Base-by-base conservation (phyloP, 305 asterid genomes). In the Fraxinus sp. region DNA sequence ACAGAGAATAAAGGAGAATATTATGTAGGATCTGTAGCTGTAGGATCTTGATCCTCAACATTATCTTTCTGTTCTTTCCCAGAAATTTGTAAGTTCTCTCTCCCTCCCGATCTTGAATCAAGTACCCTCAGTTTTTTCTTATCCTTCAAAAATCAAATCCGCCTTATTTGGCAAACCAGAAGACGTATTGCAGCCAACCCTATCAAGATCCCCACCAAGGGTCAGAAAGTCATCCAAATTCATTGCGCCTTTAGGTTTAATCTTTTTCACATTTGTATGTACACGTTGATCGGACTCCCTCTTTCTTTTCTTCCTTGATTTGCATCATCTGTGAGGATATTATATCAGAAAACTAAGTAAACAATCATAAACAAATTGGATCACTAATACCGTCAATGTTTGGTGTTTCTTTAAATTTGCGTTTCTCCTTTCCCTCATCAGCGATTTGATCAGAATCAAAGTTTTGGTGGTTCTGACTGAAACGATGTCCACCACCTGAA, bases 321-420 rank as follows among this genome's bases (percentile, higher is more conserved):
- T 78, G 79, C 85, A 86, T 86, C 90, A 89, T 90, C 99, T 95
- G 92, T 84, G 78, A 89, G 80, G 55, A 89, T 77, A 78, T 88
- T 81, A 79, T 81, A 78, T 80, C 80, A 79, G 77, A 83, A 77
- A 85, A 78, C 36, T 78, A 84, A 81, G 52, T 83, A 80, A 24
- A 84, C 44, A 83, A 41, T 83, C 76, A 80, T 59, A 78, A 80
- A 55, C 3, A 2, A 20, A 74, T 81, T 9, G 80, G 78, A 84
- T 84, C 64, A 62, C 49, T 85, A 81, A 75, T 80, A 88, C 87
- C 82, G 33, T 72, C 84, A 55, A 83, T 66, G 77, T 70, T 82
- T 66, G 79, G 80, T 78, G 84, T 86, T 59, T 84, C 90, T 82
- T 90, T 90, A 83, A 84, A 84, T 87, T 90, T 91, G 82, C 76